Base-by-base conservation (phyloP, 495 filamentous ascomycete genomes). In the Talaromyces nanjingensis region DNA sequence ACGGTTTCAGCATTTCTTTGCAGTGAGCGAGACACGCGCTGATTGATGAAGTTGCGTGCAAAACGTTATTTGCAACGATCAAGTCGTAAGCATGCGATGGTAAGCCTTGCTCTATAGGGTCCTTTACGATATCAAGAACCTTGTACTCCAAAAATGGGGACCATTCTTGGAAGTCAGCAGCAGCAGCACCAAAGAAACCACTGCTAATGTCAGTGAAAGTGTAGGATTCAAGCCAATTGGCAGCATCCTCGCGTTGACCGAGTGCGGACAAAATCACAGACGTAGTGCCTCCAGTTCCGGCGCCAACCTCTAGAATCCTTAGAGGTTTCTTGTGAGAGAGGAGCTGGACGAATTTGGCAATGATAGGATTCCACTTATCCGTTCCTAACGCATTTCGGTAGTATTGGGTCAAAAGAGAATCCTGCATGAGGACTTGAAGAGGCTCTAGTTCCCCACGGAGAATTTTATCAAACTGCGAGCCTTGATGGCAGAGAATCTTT, bases 1-100 rank as follows among this genome's bases (percentile, higher is more conserved):
- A 39, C 34, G 34, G 34, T 39, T 14, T 39, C 2, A 39, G 12
- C 34, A 39, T 39, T 39, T 39, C 34, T 39, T 39, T 39, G 34
- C 34, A 39, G 12, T 39, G 5, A 22, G 42, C 27, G 16, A 54
- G 14, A 16, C 82, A 7, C 77, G 68, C 33, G 84, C 60, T 3
- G 84, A 59, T 1, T 85, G 70, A 55, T 78, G 59, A 54, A 0
- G 84, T 87, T 0, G 79, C 83, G 54, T 86, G 82, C 14, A 86
- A 67, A 24, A 84, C 79, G 37, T 77, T 75, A n/a, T 68, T 75
- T 2, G 76, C 79, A 20, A 83, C 66, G 25, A 87, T 74, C 34
- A 86, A 8, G 61, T 87, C 84, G 65, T 81, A 86, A 9, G 66
- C 61, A 16, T 66, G 64, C 3, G 61, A 55, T n/a, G 73, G 64